Conservation (phyloP, 352 stramenopile species). For the Phytopythium vexans region DNA sequence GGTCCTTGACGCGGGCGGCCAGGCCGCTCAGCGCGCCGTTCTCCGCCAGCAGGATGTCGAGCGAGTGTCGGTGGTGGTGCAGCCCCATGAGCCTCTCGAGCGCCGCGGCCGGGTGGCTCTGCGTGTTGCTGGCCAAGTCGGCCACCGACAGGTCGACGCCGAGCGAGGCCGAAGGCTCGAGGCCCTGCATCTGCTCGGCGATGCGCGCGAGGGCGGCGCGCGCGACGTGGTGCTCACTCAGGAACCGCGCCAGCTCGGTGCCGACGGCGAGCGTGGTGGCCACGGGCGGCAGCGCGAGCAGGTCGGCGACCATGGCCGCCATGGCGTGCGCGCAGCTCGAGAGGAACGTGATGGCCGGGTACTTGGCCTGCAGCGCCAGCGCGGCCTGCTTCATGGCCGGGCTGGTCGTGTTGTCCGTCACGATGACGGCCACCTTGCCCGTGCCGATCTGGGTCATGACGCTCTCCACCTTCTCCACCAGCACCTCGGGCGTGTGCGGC, state of each 20-base stretch:
- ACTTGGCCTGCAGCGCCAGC: constrained; percentile 46
- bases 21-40: constrained; percentile 35
- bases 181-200: constrained; percentile 39
- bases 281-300: constrained; percentile 42
- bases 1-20: constrained; percentile 31
- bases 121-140: constrained; percentile 20
- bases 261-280: constrained; percentile 34
- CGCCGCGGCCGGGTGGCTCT: constrained; percentile 17
- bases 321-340: constrained; percentile 61
- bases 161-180: constrained; percentile 15
- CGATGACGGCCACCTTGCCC: constrained; percentile 49
- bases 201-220: constrained; percentile 45
- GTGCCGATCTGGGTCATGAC: constrained; percentile 55
- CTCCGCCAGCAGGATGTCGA: constrained; percentile 58
- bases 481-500: constrained; percentile 36
- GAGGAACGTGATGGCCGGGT: constrained; percentile 57
- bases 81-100: constrained; percentile 52
- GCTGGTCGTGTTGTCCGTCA: constrained; percentile 38
- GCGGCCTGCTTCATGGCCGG: constrained; percentile 54
- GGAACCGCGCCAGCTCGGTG: constrained; percentile 38
- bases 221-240: constrained; percentile 41
- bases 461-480: constrained; percentile 60
- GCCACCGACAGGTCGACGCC: constrained; percentile 14
- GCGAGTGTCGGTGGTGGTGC: constrained; percentile 50
- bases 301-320: constrained; percentile 53